Conservation (phyloP, 768 basidiomycete genomes). For the Cubamyces sp. region DNA sequence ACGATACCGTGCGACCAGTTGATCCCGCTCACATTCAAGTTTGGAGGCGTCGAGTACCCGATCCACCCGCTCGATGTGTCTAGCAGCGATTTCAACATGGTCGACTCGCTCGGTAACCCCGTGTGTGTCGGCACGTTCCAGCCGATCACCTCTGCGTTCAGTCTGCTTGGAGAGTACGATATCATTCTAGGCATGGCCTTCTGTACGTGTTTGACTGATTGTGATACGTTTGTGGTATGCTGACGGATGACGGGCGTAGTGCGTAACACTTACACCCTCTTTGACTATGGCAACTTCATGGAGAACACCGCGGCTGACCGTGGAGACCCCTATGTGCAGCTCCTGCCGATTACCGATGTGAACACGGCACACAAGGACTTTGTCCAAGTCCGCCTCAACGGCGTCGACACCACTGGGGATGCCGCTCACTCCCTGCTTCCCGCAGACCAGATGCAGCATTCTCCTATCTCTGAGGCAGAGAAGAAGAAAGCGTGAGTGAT, state of each 20-base stretch:
- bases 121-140: slow-evolving; percentile 81
- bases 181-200: slow-evolving; percentile 85
- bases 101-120: slow-evolving; percentile 51
- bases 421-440: slow-evolving; percentile 65
- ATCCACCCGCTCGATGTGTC: slow-evolving; percentile 76
- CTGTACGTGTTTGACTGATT: slow-evolving; percentile 46
- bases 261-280: slow-evolving; percentile 72
- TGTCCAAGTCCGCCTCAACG: slow-evolving; percentile 60
- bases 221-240: neutral
- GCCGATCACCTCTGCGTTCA: slow-evolving; percentile 81
- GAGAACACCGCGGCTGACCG: slow-evolving; percentile 48
- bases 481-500: slow-evolving; percentile 34
- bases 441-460: slow-evolving; percentile 56
- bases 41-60: slow-evolving; percentile 70
- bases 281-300: slow-evolving; percentile 75
- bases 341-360: slow-evolving; percentile 61
- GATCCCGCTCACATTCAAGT: slow-evolving; percentile 71
- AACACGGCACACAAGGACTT: slow-evolving; percentile 66
- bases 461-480: slow-evolving; percentile 45
- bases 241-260: slow-evolving; percentile 46
- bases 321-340: slow-evolving; percentile 68
- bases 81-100: slow-evolving; percentile 58
- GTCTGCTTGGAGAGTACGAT: slow-evolving; percentile 76
- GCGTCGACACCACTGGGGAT: slow-evolving; percentile 58
- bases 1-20: slow-evolving; percentile 74